These are phyloP conservation scores for Didymella lethalis DNA, from an alignment of 2,329 filamentous ascomycete genomes.

Conservation along the genomic window DNA sequence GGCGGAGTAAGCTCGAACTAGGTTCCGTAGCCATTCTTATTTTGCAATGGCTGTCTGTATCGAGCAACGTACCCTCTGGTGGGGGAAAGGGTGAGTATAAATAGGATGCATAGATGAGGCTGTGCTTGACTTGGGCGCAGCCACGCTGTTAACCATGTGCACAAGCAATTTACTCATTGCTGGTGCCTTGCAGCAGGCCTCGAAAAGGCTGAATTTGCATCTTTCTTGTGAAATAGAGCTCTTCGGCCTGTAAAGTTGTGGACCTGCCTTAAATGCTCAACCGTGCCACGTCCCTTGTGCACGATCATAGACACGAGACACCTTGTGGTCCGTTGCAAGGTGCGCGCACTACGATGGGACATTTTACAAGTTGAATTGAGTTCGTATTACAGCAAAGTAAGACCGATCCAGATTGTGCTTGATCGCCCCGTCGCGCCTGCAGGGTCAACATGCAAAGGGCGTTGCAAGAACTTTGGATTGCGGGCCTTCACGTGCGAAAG, in stretches of 20 bases:
- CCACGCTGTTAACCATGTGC: neutral
- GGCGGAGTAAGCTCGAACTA: neutral
- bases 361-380: neutral
- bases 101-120: neutral
- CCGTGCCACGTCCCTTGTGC: neutral
- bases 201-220: neutral
- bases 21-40: neutral
- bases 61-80: neutral
- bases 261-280: neutral
- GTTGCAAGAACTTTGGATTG: neutral
- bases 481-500: conserved; percentile 17
- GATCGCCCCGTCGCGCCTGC: conserved; percentile 9
- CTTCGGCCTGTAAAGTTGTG: neutral
- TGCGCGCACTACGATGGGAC: neutral
- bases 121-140: neutral
- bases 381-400: neutral
- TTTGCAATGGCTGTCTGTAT: neutral
- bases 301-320: neutral
- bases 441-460: neutral
- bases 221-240: neutral
- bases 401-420: neutral
- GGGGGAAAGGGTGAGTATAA: neutral
- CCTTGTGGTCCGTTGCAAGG: neutral
- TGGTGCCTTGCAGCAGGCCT: neutral
- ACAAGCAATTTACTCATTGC: neutral